Percentiles rank a stretch among this genome's conserved stretches.
Evolutionary conservation across 2,329 filamentous ascomycete species (phyloP).

Genomic region (Stagonosporopsis tanaceti): DNA sequence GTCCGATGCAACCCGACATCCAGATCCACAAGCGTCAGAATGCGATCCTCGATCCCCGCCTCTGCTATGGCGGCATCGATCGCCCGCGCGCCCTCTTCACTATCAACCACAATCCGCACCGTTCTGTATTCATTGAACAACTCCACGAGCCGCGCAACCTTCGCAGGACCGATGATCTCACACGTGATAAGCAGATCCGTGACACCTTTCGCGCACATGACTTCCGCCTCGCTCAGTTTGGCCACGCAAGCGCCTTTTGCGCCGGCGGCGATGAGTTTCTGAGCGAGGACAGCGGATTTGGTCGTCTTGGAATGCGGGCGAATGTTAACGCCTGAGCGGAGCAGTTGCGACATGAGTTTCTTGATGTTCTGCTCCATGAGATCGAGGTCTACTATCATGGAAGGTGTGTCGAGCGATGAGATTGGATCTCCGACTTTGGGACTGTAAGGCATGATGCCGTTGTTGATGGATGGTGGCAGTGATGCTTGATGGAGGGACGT

Average conservation of each 20-base stretch:
- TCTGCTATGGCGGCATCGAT: conserved; percentile 55
- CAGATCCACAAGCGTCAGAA: conserved; percentile 57
- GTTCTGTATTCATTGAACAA: conserved; percentile 51
- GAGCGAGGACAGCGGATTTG: conserved; percentile 58
- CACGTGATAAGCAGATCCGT: conserved; percentile 62
- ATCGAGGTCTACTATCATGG: conserved; percentile 64
- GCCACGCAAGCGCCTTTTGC: conserved; percentile 62
- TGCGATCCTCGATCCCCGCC: conserved; percentile 49
- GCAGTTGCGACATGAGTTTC: conserved; percentile 56
- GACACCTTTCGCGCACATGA: conserved; percentile 54
- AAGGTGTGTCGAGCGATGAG: conserved; percentile 61
- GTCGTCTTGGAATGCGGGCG: conserved; percentile 64
- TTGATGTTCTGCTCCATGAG: conserved; percentile 61
- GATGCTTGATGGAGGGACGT: neutral
- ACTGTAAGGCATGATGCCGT: conserved; percentile 42
- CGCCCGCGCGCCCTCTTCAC: conserved; percentile 54
- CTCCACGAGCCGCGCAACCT: conserved; percentile 57
- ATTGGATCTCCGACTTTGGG: conserved; percentile 56
- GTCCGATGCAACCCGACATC: conserved; percentile 62
- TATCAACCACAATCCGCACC: conserved; percentile 60
- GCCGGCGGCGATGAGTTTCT: conserved; percentile 55
- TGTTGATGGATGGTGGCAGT: neutral
- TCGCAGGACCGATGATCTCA: conserved; percentile 58
- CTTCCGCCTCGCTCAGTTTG: conserved; percentile 57
- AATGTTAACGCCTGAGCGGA: conserved; percentile 57